These are phyloP conservation scores for Eleusine indica DNA, from an alignment of 176 grass and related monocot genomes.

Conservation along the genomic window DNA sequence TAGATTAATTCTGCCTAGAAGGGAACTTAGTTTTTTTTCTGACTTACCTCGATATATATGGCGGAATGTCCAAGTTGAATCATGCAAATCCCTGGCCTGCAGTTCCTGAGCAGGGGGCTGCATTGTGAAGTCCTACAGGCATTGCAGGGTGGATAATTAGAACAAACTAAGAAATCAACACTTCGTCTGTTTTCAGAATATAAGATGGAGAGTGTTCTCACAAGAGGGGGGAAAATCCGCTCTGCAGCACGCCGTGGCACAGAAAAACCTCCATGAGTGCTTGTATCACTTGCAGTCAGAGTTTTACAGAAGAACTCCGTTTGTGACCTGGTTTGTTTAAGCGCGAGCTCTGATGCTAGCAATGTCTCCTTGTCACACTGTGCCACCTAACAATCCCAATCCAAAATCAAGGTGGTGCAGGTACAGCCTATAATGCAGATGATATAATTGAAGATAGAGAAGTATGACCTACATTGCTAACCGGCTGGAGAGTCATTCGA, in stretches of 20 bases:
- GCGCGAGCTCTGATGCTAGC: constrained; percentile 58
- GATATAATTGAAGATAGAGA: constrained; percentile 36
- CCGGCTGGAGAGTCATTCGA: constrained; percentile 75
- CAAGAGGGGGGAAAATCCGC: constrained; percentile 72
- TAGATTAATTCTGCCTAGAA: constrained; percentile 20
- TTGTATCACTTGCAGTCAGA: constrained; percentile 85
- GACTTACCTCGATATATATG: constrained; percentile 75
- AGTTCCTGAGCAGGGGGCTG: constrained; percentile 83
- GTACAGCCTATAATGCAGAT: constrained; percentile 24
- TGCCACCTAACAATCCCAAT: constrained; percentile 38
- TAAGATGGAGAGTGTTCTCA: constrained; percentile 40
- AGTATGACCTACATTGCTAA: constrained; percentile 65
- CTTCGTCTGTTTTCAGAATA: constrained; percentile 2
- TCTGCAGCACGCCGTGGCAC: constrained; percentile 76
- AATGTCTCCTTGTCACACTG: constrained; percentile 72
- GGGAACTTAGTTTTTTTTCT: background rate
- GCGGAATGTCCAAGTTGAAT: constrained; percentile 70
- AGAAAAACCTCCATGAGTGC: constrained; percentile 87
- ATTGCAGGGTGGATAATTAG: constrained; percentile 11
- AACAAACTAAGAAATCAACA: constrained; percentile 8
- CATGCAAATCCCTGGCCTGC: constrained; percentile 70
- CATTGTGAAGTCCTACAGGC: constrained; percentile 64
- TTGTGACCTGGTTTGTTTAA: constrained; percentile 59
- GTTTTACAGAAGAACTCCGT: constrained; percentile 89
- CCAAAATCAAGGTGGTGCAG: constrained; percentile 27